Percentiles rank a stretch among this genome's conserved stretches.
phyloP scores from a whole-genome alignment of 768 basidiomycete species.

The Floccularia luteovirens region DNA sequence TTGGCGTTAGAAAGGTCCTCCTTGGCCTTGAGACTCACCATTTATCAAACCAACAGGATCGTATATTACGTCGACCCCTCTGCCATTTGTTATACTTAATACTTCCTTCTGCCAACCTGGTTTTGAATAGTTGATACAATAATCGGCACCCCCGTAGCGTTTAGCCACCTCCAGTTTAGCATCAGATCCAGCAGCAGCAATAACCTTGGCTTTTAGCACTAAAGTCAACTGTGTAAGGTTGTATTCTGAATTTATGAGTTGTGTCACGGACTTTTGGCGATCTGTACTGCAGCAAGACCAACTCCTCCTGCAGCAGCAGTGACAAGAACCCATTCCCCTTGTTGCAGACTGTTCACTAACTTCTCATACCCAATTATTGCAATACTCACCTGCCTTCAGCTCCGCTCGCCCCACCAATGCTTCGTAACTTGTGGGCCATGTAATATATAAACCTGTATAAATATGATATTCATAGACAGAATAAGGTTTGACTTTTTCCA shows the following conservation, averaged over 20 bases:
- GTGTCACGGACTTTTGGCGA: constrained; percentile 68
- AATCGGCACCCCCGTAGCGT: constrained; percentile 75
- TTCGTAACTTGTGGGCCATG: constrained; percentile 92
- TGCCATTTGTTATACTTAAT: constrained; percentile 70
- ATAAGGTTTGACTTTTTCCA: background rate
- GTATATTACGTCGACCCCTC: constrained; percentile 82
- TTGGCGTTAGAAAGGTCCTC: background rate
- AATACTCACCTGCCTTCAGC: constrained; percentile 56
- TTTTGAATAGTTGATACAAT: constrained; percentile 70
- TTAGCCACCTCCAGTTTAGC: constrained; percentile 77
- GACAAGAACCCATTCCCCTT: constrained; percentile 88
- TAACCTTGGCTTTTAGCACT: constrained; percentile 91
- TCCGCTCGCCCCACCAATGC: constrained; percentile 82
- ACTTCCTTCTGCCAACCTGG: constrained; percentile 89
- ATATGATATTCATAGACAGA: background rate
- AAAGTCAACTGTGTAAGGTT: constrained; percentile 2
- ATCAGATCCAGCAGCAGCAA: constrained; percentile 82
- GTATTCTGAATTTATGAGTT: background rate
- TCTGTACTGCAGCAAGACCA: constrained; percentile 85
- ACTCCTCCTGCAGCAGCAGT: constrained; percentile 97
- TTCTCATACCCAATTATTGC: background rate
- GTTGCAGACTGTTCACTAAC: background rate
- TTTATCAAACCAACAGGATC: constrained; percentile 81
- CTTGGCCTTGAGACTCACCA: constrained; percentile 27
- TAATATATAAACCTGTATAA: constrained; percentile 66